Conservation (phyloP, 495 filamentous ascomycete species). For the Lentithecium fluviatile region DNA sequence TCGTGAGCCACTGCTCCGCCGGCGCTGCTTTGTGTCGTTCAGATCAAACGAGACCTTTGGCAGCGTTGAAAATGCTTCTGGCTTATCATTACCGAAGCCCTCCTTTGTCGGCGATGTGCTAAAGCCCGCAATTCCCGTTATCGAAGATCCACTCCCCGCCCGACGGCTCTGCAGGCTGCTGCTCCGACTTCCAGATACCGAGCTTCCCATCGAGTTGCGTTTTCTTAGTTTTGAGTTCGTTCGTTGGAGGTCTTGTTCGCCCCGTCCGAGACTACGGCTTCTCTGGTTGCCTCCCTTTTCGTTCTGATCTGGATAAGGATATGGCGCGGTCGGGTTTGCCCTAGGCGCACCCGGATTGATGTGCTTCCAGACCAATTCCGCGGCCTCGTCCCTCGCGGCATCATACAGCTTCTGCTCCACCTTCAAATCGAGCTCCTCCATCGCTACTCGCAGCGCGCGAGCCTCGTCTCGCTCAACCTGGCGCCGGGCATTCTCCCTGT, state of each 20-base stretch:
- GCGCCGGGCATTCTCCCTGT: conserved; percentile 75
- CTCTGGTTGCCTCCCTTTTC: conserved; percentile 63
- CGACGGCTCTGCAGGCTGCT: conserved; percentile 32
- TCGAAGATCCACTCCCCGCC: conserved; percentile 35
- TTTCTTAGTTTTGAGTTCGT: conserved; percentile 30
- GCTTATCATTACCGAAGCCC: background rate
- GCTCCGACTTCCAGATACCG: conserved; percentile 27
- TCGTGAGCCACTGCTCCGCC: conserved; percentile 43
- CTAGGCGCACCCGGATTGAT: conserved; percentile 61
- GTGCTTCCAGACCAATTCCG: conserved; percentile 83
- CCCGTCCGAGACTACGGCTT: conserved; percentile 57
- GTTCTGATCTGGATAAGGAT: conserved; percentile 59
- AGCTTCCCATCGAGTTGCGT: conserved; percentile 30
- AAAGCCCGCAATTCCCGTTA: conserved; percentile 23
- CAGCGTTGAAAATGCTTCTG: background rate
- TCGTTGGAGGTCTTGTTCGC: conserved; percentile 44
- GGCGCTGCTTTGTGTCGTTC: conserved; percentile 40
- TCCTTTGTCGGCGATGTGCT: conserved; percentile 15
- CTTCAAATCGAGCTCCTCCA: conserved; percentile 74
- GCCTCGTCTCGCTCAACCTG: conserved; percentile 89
- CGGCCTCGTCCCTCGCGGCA: conserved; percentile 81
- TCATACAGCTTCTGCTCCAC: conserved; percentile 68
- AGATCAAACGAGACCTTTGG: conserved; percentile 17
- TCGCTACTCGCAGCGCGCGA: conserved; percentile 68
- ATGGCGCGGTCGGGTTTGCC: conserved; percentile 59